Base-by-base conservation (phyloP, 306 rosid genomes). In the Quercus engelmannii region DNA sequence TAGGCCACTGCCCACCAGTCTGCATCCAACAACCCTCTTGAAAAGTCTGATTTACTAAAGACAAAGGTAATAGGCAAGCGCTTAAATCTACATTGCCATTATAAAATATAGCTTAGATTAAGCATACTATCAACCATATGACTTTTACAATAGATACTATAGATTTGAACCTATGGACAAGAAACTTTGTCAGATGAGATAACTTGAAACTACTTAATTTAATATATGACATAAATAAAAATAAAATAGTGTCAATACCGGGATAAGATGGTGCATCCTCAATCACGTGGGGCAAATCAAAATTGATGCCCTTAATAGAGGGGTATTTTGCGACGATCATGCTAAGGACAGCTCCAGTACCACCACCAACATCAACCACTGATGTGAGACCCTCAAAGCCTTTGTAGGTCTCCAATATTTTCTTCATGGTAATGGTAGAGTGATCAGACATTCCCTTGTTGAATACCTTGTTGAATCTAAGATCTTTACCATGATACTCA, bases 291-390 rank as follows among this genome's bases (percentile, higher is more conserved):
- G 98, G 94, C 81, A 93, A 71, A 80, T 95, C 99, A 74, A 95
- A 95, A 76, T 95, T 95, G 74, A 95, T 88, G 75, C 98, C 97
- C 63, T 85, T 90, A 4, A 95, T 89, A 2, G 88, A 74, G 49
- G 99, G 94, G 88, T 95, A 91, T 75, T 89, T 91, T 0, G 99
- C 85, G 62, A 91, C 91, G 23, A 95, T 95, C 90, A 71, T 91
- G 87, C 56, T 87, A 4, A 95, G 7, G 4, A 90, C 89, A 20
- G 96, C 94, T 52, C 98, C 98, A 0, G 92, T 91, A 3, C 98
- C 99, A 6, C 99, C 99, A 12, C 98, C 99, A 11, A 95, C 99
- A 46, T 95, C 98, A 1, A 95, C 98, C 0, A 95, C 55, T 4
- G 98, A 89, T 54, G 59, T 71, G 52, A 95, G 92, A 17, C 96